A percentile compares a stretch with the other conserved stretches of the same genome.
Evolutionary conservation across 2,329 filamentous ascomycete genomes (phyloP).

Genomic region (Microdochium nivale): DNA sequence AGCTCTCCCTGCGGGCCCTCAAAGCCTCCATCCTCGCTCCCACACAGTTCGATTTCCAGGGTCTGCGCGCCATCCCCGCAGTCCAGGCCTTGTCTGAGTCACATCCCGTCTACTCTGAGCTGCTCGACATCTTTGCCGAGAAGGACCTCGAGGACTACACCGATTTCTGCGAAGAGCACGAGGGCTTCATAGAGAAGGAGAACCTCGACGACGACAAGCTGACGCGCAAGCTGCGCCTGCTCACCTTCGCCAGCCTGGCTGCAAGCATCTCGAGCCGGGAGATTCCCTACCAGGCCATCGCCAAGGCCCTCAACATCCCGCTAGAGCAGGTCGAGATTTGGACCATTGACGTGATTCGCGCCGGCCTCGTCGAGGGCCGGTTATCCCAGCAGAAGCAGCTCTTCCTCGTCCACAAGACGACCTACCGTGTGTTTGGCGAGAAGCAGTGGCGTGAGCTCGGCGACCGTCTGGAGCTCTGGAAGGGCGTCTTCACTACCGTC

Average conservation of each 20-base stretch:
- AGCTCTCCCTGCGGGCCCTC: constrained; percentile 48
- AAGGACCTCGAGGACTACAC: constrained; percentile 93
- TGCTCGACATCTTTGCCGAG: constrained; percentile 88
- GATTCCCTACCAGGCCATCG: constrained; percentile 79
- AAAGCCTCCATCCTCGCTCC: constrained; percentile 44
- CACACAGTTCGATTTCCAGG: constrained; percentile 63
- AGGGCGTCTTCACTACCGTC: constrained; percentile 70
- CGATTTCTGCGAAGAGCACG: constrained; percentile 89
- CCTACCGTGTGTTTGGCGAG: constrained; percentile 93
- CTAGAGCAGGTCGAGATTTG: constrained; percentile 87
- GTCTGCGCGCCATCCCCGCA: constrained; percentile 71
- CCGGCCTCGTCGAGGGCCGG: constrained; percentile 91
- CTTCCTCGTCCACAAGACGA: constrained; percentile 92
- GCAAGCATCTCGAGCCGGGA: constrained; percentile 77
- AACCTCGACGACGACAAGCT: constrained; percentile 64
- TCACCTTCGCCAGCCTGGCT: constrained; percentile 85
- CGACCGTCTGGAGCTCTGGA: constrained; percentile 85
- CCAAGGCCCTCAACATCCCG: constrained; percentile 76
- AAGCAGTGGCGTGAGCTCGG: constrained; percentile 97
- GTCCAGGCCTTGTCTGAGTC: constrained; percentile 82
- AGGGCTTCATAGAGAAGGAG: constrained; percentile 73
- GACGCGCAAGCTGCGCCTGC: constrained; percentile 90
- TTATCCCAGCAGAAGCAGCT: constrained; percentile 86
- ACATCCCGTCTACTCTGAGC: constrained; percentile 77
- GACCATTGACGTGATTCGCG: constrained; percentile 97